Percentiles rank a stretch among this genome's conserved stretches.
These are phyloP conservation scores for Penicillium mononematosum DNA, from an alignment of 495 filamentous ascomycete genomes.

Conservation along the genomic window DNA sequence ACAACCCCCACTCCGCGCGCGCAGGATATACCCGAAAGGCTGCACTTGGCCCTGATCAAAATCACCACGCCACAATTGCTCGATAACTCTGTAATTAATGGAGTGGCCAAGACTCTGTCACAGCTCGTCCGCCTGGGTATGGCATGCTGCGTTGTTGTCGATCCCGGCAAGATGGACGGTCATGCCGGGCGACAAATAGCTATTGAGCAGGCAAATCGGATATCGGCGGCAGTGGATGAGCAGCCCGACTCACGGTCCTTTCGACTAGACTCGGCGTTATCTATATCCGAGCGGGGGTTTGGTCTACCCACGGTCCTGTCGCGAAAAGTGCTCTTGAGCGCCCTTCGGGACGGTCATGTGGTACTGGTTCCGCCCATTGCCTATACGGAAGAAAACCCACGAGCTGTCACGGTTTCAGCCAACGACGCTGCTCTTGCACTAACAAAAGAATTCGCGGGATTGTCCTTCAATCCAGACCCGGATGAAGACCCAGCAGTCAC, in stretches of 20 bases:
- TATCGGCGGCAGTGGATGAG: conserved; percentile 69
- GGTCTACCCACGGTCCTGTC: conserved; percentile 48
- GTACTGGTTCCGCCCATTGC: conserved; percentile 72
- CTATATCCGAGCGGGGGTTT: conserved; percentile 33
- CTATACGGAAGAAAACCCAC: conserved; percentile 59
- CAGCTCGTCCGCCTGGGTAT: conserved; percentile 82
- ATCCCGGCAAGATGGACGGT: conserved; percentile 51
- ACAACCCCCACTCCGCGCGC: conserved; percentile 36
- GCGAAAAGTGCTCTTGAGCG: conserved; percentile 61
- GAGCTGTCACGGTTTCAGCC: conserved; percentile 53
- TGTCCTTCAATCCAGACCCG: conserved; percentile 38
- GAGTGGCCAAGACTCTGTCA: conserved; percentile 77
- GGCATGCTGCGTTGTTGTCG: conserved; percentile 76
- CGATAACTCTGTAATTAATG: conserved; percentile 64
- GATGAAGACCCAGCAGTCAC: conserved; percentile 49
- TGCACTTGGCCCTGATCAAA: conserved; percentile 87
- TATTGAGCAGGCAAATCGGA: conserved; percentile 66
- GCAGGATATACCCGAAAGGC: conserved; percentile 37
- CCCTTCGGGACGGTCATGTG: conserved; percentile 74
- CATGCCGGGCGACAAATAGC: conserved; percentile 43
- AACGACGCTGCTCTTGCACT: conserved; percentile 72
- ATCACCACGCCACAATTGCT: conserved; percentile 69
- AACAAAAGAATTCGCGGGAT: conserved; percentile 67
- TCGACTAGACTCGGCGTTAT: conserved; percentile 64
- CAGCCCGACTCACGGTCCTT: conserved; percentile 65